phyloP scores from a whole-genome alignment of 2,329 filamentous ascomycete species.

The Phyllosticta citriasiana region DNA sequence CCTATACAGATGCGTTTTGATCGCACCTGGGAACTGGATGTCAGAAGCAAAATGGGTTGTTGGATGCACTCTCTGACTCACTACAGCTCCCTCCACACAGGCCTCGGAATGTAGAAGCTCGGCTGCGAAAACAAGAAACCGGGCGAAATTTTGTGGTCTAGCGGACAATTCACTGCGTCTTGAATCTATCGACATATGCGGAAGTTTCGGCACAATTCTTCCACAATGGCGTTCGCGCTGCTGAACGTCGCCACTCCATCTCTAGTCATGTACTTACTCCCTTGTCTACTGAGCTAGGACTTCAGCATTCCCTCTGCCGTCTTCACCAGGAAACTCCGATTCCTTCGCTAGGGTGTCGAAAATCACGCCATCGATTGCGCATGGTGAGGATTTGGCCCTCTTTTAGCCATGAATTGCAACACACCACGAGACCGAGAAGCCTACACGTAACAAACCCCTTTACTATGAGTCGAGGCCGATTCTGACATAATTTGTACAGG shows the following conservation, averaged over 20 bases:
- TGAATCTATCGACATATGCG: not conserved
- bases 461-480: not conserved
- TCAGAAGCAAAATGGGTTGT: not conserved
- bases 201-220: not conserved
- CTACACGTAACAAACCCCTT: not conserved
- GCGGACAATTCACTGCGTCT: not conserved
- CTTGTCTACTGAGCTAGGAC: not conserved
- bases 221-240: not conserved
- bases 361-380: not conserved
- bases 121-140: not conserved
- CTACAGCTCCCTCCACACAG: not conserved
- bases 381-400: not conserved
- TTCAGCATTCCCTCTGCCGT: not conserved
- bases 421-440: constrained; percentile 3
- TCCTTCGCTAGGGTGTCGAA: not conserved
- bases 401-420: constrained; percentile 5
- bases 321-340: not conserved
- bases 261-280: not conserved
- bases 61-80: not conserved
- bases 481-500: not conserved
- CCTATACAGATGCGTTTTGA: not conserved
- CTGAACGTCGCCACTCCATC: not conserved
- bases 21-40: not conserved
- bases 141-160: not conserved
- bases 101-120: not conserved